Evolutionary conservation across 805 yeast genomes (phyloP), one percentile per base, ranked within the genome.

Genomic region (Barnettozyma wickerhamii): DNA sequence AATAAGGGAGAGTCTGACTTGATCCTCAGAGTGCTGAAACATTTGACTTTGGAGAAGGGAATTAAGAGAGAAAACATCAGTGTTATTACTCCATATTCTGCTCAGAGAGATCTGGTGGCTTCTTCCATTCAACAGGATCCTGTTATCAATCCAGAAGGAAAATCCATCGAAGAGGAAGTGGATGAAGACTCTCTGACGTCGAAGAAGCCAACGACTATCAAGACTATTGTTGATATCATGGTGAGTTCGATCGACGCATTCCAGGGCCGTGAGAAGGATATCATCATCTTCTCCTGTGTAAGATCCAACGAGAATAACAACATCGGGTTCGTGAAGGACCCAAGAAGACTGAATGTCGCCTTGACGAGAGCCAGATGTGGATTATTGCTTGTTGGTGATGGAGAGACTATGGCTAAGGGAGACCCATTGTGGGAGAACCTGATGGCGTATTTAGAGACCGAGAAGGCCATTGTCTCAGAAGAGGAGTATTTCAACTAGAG

Each of bases 211-310:
- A 43, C 54, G 0, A 48, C 50, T 1, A 45, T 49, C 19, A 62
- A 63, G 40, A 62, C 64, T 14, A 55, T 74, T 28, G 65, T 69
- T 42, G 73, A 70, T 7, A 56, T 73, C 10, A 64, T 72, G 62
- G 63, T 76, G 50, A 68, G 74, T n/a, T 61, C 86, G 1, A 81
- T 86, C 13, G 95, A 86, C 59, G 91, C 95, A 1, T 86, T 86
- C 64, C 95, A 86, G 61, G 95, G 95, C 18, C 70, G 93, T 50
- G 95, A 86, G 51, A 85, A 84, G 62, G 86, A 83, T 50, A 79
- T 80, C 38, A 79, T 86, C 23, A 71, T 87, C 12, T 68, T 87
- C 46, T 79, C 91, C 2, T 75, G 90, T 51, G 95, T 87, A 18
- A 69, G 95, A 51, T 75, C 79, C 17, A 81, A 81, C 53, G 62